Evolutionary conservation across 441 rosid genomes (phyloP).

Genomic region (Populus hybrid): DNA sequence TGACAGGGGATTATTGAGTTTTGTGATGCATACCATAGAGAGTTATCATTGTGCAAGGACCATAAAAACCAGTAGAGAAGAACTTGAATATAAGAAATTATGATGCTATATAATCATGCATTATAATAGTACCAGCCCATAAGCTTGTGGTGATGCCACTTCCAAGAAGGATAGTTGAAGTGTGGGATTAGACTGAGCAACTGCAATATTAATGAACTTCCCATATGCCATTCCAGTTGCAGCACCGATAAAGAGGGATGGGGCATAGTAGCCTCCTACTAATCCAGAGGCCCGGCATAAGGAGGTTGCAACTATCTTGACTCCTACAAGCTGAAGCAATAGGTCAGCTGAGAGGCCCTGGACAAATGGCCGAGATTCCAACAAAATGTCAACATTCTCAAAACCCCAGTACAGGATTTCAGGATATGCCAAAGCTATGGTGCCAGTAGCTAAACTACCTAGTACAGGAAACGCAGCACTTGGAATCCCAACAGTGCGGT

Average conservation of each 20-base stretch:
- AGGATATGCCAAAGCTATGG: slow-evolving; percentile 77
- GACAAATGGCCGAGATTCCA: slow-evolving; percentile 85
- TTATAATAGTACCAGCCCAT: slow-evolving; percentile 77
- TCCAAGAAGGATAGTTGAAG: slow-evolving; percentile 66
- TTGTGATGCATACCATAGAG: not conserved
- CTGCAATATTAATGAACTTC: slow-evolving; percentile 62
- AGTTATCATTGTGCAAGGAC: not conserved
- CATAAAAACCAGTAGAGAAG: not conserved
- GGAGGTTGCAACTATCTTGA: slow-evolving; percentile 89
- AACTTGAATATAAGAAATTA: not conserved
- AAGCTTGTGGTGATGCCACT: slow-evolving; percentile 96
- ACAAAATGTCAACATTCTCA: slow-evolving; percentile 80
- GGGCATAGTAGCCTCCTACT: slow-evolving; percentile 94
- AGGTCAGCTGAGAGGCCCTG: slow-evolving; percentile 74
- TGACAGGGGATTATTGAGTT: not conserved
- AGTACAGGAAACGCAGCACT: slow-evolving; percentile 65
- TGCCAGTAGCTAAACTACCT: slow-evolving; percentile 69
- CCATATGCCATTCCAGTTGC: slow-evolving; percentile 98
- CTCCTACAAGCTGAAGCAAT: slow-evolving; percentile 77
- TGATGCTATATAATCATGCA: not conserved
- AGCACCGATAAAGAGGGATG: slow-evolving; percentile 95
- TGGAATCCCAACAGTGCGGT: slow-evolving; percentile 61
- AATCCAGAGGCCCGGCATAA: slow-evolving; percentile 88
- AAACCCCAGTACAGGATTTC: slow-evolving; percentile 98
- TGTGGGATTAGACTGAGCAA: slow-evolving; percentile 50